phyloP scores from a whole-genome alignment of 352 stramenopile species.

The Pythium brachiatum region DNA sequence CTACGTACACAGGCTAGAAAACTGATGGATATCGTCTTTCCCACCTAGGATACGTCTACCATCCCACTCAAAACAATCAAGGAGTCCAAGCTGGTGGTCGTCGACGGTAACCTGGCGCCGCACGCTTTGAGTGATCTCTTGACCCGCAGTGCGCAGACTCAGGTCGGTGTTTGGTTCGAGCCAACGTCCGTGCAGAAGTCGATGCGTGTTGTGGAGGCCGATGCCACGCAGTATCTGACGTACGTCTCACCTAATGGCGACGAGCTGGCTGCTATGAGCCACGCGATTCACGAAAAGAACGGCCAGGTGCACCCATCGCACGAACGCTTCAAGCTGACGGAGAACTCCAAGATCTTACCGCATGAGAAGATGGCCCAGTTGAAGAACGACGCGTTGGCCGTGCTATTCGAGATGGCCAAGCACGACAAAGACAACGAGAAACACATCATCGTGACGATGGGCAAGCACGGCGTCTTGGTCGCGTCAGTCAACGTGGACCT shows the following conservation, averaged over 20 bases:
- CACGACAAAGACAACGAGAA: constrained; percentile 44
- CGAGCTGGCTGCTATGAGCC: constrained; percentile 68
- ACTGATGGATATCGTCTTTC: neutral
- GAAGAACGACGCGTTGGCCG: constrained; percentile 69
- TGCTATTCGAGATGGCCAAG: constrained; percentile 61
- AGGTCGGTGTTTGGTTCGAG: constrained; percentile 76
- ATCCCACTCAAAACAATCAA: constrained; percentile 50
- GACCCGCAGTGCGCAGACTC: constrained; percentile 35
- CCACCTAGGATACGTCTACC: constrained; percentile 35
- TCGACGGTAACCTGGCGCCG: constrained; percentile 75
- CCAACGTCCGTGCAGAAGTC: constrained; percentile 85
- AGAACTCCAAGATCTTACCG: constrained; percentile 43
- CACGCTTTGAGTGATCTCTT: constrained; percentile 43
- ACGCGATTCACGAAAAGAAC: constrained; percentile 44
- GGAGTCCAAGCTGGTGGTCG: constrained; percentile 56
- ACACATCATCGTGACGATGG: constrained; percentile 78
- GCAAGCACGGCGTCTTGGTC: constrained; percentile 69
- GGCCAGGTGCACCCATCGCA: constrained; percentile 20
- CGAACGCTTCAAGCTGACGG: constrained; percentile 51
- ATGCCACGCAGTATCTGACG: constrained; percentile 43
- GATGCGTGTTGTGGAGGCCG: constrained; percentile 51
- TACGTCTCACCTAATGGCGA: constrained; percentile 82
- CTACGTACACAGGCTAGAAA: neutral
- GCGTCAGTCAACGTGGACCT: constrained; percentile 56
- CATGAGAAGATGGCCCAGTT: constrained; percentile 48